Base-by-base conservation (phyloP, 1,284 basidiomycete species). In the Gomphus sp. region DNA sequence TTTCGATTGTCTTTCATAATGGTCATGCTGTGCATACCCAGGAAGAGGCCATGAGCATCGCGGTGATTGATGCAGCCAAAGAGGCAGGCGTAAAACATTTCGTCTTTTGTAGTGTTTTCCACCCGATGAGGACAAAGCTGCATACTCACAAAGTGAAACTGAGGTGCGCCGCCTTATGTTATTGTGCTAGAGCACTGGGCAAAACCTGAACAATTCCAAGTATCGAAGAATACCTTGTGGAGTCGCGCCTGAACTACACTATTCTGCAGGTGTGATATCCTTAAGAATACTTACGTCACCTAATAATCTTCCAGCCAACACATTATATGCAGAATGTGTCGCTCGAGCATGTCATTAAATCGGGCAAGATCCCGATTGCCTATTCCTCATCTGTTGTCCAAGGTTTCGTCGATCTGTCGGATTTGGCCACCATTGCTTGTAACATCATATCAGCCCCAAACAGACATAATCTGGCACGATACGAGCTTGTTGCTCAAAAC, bases 21-120 rank as follows among this genome's bases (percentile, higher is more conserved):
- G 70, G 64, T 0, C 71, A 68, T 1, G 60, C 65, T 47, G 65
- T 69, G 60, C 61, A 65, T 50, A 55, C 66, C 12, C 62, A 68
- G 39, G 70, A 71, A 62, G 63, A 61, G 8, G 69, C 67, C 41
- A 71, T 71, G 68, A 74, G 73, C 41, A 69, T 71, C 45, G 71
- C 69, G 16, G 63, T 75, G 49, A 70, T 72, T 18, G 71, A 74
- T 33, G 72, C 72, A 0, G 70, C 73, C 1, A 66, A 65, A 51
- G 63, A 62, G 11, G 69, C 68, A n/a, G 71, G 71, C 37, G 71
- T 74, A 36, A 66, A 73, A 62, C 73, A 75, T 61, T 70, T 76
- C 52, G 70, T 77, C 45, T 74, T 71, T 59, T 71, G 67, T 64
- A 70, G 71, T 61, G 68, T 72, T 48, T 62, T 71, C 37, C 67